A percentile compares a stretch with the other conserved stretches of the same genome.
Evolutionary conservation across 2,329 filamentous ascomycete species (phyloP).

Genomic region (Fusarium guadeloupense): DNA sequence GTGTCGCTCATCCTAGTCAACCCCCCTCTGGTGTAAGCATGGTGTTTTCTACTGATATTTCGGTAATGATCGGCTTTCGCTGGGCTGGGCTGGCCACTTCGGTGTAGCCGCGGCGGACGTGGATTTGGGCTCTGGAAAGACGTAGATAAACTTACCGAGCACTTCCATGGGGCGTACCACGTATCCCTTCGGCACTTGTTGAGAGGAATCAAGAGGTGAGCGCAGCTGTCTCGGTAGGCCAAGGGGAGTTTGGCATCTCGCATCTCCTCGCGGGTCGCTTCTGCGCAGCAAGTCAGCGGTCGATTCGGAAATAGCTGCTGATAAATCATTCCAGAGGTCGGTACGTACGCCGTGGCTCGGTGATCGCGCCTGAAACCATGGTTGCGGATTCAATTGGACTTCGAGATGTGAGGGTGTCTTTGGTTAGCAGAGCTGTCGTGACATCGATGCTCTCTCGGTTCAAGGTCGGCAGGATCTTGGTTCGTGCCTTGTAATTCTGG

Average conservation of each 20-base stretch:
- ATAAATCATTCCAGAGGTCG: not conserved
- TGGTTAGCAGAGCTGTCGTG: conserved; percentile 41
- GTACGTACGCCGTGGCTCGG: conserved; percentile 53
- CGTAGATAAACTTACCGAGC: conserved; percentile 74
- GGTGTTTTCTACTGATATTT: conserved; percentile 14
- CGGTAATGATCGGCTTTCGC: conserved; percentile 18
- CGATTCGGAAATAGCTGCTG: conserved; percentile 24
- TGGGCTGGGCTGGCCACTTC: conserved; percentile 10
- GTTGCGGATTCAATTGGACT: conserved; percentile 49
- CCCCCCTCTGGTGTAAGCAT: conserved; percentile 36
- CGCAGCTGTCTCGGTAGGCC: conserved; percentile 94
- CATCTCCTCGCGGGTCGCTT: conserved; percentile 91
- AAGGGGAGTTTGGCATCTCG: conserved; percentile 87
- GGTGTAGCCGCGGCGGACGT: conserved; percentile 8
- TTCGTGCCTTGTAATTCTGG: conserved; percentile 42
- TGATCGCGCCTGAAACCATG: conserved; percentile 51
- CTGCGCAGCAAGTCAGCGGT: conserved; percentile 53
- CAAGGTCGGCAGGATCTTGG: conserved; percentile 42
- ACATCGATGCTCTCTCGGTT: conserved; percentile 42
- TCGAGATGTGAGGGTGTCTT: conserved; percentile 43
- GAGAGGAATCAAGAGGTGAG: conserved; percentile 90
- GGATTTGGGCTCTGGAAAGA: conserved; percentile 1
- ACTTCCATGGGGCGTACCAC: conserved; percentile 98
- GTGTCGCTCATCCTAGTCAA: conserved; percentile 86
- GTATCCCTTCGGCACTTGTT: conserved; percentile 93